Conservation (phyloP, 768 basidiomycete genomes). For the Mycena alexandri region DNA sequence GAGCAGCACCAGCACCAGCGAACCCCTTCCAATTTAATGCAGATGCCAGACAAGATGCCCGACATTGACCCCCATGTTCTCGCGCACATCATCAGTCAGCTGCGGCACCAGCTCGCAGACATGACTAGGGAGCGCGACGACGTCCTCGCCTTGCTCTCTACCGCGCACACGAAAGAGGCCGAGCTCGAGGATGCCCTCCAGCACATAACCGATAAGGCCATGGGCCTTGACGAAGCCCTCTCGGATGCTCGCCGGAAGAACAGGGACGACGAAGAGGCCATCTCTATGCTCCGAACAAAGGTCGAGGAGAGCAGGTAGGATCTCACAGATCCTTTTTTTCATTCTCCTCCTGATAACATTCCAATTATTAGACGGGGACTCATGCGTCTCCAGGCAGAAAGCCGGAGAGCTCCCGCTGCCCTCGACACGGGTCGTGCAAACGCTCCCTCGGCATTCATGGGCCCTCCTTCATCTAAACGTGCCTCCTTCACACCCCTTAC, state of each 20-base stretch:
- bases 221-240: constrained; percentile 68
- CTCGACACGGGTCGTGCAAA: constrained; percentile 70
- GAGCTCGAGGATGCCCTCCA: constrained; percentile 73
- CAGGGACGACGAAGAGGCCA: constrained; percentile 83
- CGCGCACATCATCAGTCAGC: constrained; percentile 79
- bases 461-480: constrained; percentile 72
- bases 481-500: constrained; percentile 82
- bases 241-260: constrained; percentile 62
- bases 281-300: constrained; percentile 80
- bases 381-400: constrained; percentile 89
- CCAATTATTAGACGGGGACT: constrained; percentile 72
- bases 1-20: constrained; percentile 31
- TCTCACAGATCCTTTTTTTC: background rate
- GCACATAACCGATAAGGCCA: constrained; percentile 75
- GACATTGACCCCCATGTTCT: constrained; percentile 81
- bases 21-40: constrained; percentile 4
- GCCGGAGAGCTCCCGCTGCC: constrained; percentile 61
- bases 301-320: constrained; percentile 87
- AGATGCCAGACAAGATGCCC: constrained; percentile 32
- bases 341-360: constrained; percentile 27
- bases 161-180: constrained; percentile 66
- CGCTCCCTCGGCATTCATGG: constrained; percentile 49
- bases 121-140: constrained; percentile 81
- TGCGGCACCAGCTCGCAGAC: constrained; percentile 73
- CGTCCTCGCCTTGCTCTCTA: constrained; percentile 64